Evolutionary conservation across 2,329 filamentous ascomycete genomes (phyloP), one percentile per base, ranked within the genome.

Genomic region (Ophiocordyceps camponoti-floridani): DNA sequence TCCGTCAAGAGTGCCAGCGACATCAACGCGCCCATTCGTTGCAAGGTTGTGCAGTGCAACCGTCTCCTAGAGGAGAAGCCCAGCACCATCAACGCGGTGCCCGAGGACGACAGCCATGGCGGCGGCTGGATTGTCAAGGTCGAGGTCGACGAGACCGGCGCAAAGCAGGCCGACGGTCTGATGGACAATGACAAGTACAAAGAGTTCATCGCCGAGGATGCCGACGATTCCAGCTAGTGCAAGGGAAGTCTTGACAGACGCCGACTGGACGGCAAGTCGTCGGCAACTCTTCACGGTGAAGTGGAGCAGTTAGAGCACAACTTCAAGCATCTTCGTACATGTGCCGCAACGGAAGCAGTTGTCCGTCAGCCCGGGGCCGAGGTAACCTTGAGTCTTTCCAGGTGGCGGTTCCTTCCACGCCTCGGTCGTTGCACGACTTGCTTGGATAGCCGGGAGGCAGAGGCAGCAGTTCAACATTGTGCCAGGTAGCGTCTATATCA

Each of bases 1-100:
- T 95, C 87, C 3, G 91, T 98, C 64, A 98, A 98, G 73, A 91
- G 83, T 50, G 91, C 91, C n/a, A 89, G 85, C 50, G 91, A 98
- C 62, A 94, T 98, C 70, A 82, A 94, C 67, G 80, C 86, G 13
- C 91, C 91, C 16, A 75, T 95, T 52, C 67, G 73, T 44, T 89
- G 89, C 58, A 82, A 68, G 53, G 77, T 98, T 48, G 72, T 76
- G 35, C 75, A 82, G 57, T 71, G 79, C 56, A 98, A 98, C 68
- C 58, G 59, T 11, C 58, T 69, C 48, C 73, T 98, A 49, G 84
- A 93, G 63, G 82, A 91, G 62, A 88, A 83, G 69, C 89, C 91
- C 19, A 75, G 75, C 48, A 80, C 75, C 46, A 87, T 98, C 68
- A 98, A 96, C 70, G 73, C 85, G 66, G 81, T 84, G 44, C 84